These are phyloP conservation scores for Penicillium sp. DNA, from an alignment of 2,329 filamentous ascomycete species.

Conservation along the genomic window DNA sequence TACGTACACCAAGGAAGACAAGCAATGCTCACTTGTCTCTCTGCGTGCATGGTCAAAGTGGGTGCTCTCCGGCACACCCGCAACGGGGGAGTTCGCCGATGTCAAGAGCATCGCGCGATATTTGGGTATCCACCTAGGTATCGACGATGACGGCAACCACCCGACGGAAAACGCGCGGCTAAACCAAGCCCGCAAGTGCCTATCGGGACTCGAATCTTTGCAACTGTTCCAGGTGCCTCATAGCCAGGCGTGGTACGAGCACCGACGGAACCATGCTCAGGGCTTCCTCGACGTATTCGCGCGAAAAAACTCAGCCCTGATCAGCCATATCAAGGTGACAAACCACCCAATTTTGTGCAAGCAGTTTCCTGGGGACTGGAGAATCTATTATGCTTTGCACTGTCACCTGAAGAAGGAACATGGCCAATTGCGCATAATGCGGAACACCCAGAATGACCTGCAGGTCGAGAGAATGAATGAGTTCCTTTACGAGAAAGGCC, in stretches of 20 bases:
- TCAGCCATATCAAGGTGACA: slow-evolving; percentile 45
- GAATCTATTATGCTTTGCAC: slow-evolving; percentile 53
- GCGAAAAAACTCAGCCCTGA: slow-evolving; percentile 47
- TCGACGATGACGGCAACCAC: slow-evolving; percentile 51
- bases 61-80: slow-evolving; percentile 64
- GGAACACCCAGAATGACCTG: slow-evolving; percentile 15
- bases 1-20: slow-evolving; percentile 52
- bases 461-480: slow-evolving; percentile 42
- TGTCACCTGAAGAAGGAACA: not conserved
- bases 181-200: slow-evolving; percentile 26
- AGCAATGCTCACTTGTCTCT: slow-evolving; percentile 44
- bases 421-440: not conserved
- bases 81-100: slow-evolving; percentile 57
- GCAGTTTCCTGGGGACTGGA: slow-evolving; percentile 49
- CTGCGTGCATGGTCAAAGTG: slow-evolving; percentile 56
- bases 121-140: slow-evolving; percentile 55
- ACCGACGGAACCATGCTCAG: slow-evolving; percentile 54
- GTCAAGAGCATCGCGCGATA: slow-evolving; percentile 59
- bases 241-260: slow-evolving; percentile 53
- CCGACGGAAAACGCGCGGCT: slow-evolving; percentile 48
- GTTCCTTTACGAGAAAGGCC: slow-evolving; percentile 37
- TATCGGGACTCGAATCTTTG: slow-evolving; percentile 54
- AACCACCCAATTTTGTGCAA: slow-evolving; percentile 47
- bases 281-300: slow-evolving; percentile 55
- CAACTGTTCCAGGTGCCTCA: slow-evolving; percentile 50